These are phyloP conservation scores for Gynandropsis gynandra DNA, from an alignment of 345 rosid genomes.

Conservation along the genomic window DNA sequence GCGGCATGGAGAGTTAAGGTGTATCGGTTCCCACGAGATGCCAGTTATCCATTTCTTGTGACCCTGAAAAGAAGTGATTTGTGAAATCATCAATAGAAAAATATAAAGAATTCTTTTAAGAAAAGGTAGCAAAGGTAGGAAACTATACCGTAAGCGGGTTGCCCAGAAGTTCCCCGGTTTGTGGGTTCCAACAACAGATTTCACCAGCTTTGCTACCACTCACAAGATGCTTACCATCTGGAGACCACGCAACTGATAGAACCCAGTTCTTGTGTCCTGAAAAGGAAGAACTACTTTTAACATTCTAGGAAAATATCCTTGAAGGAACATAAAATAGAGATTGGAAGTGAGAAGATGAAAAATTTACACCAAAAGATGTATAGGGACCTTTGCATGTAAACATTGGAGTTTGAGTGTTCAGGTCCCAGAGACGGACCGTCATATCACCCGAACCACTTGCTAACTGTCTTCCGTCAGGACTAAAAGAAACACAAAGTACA, in stretches of 20 bases:
- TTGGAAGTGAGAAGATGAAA: background rate
- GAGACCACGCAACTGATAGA: conserved; percentile 91
- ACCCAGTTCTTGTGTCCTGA: conserved; percentile 98
- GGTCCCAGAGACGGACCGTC: conserved; percentile 94
- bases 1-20: conserved; percentile 83
- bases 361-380: background rate
- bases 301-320: background rate
- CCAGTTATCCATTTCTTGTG: conserved; percentile 99
- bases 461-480: conserved; percentile 86
- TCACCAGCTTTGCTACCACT: conserved; percentile 92
- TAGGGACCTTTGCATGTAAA: conserved; percentile 78
- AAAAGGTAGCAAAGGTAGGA: conserved; percentile 4
- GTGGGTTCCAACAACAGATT: conserved; percentile 75
- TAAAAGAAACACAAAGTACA: conserved; percentile 83
- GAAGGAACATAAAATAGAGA: background rate
- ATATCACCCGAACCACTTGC: conserved; percentile 99
- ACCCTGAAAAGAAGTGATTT: conserved; percentile 46
- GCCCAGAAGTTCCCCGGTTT: conserved; percentile 72
- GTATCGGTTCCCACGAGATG: conserved; percentile 95
- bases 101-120: background rate
- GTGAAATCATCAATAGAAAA: conserved; percentile 6
- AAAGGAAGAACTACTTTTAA: conserved; percentile 6
- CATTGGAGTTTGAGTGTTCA: conserved; percentile 82
- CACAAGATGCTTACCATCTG: conserved; percentile 83
- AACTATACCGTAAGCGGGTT: conserved; percentile 50